These are phyloP conservation scores for Cucurbita maxima DNA, from an alignment of 306 rosid species.

Conservation along the genomic window DNA sequence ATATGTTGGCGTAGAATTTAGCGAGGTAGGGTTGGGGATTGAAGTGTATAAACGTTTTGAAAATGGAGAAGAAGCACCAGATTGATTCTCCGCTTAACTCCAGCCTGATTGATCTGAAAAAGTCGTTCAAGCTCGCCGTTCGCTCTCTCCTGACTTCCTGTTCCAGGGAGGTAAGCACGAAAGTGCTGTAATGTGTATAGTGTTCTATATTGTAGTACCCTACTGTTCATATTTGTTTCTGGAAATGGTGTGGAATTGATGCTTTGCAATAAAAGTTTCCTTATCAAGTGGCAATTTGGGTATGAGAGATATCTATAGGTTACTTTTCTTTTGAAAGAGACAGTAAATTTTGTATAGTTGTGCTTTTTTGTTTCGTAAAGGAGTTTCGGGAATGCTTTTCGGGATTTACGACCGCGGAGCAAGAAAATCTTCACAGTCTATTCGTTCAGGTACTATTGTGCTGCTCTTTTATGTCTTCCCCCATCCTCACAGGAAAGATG, in stretches of 20 bases:
- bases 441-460: constrained; percentile 46
- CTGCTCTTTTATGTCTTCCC: constrained; percentile 4
- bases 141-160: constrained; percentile 12
- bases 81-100: constrained; percentile 7
- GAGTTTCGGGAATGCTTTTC: constrained; percentile 48
- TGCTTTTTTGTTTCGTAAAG: constrained; percentile 9
- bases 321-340: neutral
- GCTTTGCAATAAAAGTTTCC: neutral
- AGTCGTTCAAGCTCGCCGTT: constrained; percentile 13
- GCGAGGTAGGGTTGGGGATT: neutral
- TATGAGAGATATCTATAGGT: neutral
- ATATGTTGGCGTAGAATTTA: neutral
- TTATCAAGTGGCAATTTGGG: neutral
- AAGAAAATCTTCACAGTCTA: constrained; percentile 43
- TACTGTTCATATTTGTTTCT: neutral
- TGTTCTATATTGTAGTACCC: neutral
- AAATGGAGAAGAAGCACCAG: constrained; percentile 9
- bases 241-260: neutral
- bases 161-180: constrained; percentile 6
- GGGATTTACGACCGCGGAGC: constrained; percentile 36
- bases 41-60: neutral
- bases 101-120: constrained; percentile 9
- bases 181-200: neutral
- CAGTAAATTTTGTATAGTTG: neutral
- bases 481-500: neutral